Base-by-base conservation (phyloP, 805 yeast species). In the Vanderwaltozyma yarrowii region DNA sequence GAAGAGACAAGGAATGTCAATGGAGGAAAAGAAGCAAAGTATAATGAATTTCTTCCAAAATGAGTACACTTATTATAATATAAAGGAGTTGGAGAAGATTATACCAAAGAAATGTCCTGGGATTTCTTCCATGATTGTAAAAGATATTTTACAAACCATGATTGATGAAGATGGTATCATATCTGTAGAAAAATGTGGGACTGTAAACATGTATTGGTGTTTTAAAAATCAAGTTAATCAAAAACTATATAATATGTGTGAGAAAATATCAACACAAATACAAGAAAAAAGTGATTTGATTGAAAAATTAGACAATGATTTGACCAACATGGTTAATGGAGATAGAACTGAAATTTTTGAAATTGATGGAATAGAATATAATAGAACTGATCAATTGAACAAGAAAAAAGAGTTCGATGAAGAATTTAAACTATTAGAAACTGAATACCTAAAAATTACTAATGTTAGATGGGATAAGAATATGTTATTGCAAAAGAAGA, bases 161-260 rank as follows among this genome's bases (percentile, higher is more conserved):
- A 48, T 71, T 9, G 77, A 73, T 44, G 80, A 74, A 37, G 68
- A 63, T 18, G 58, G 55, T 1, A 45, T 71, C 23, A 62, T 74
- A 7, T 37, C 64, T 32, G 62, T 65, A 29, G 76, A 71, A 42
- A 76, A 75, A 51, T 74, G 80, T 50, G 82, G 81, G 0, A 59
- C 62, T 12, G 61, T 69, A 12, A 70, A 70, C 37, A 56, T 73
- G 3, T 74, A 71, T 41, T 74, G 77, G 76, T 60, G 70, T 36
- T 73, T 69, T 51, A 43, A 46, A 23, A 44, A 43, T 34, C 43
- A 48, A 21, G 35, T 47, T 20, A 14, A 42, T 6, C 38, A 39
- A 8, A 36, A 35, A 16, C 33, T 55, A 26, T 37, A 38, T 9
- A 42, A 41, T 6, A 49, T 41, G n/a, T 43, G 42, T 17, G 27